These are phyloP conservation scores for Microascus cirrosus DNA, from an alignment of 2,329 filamentous ascomycete genomes.

Conservation along the genomic window DNA sequence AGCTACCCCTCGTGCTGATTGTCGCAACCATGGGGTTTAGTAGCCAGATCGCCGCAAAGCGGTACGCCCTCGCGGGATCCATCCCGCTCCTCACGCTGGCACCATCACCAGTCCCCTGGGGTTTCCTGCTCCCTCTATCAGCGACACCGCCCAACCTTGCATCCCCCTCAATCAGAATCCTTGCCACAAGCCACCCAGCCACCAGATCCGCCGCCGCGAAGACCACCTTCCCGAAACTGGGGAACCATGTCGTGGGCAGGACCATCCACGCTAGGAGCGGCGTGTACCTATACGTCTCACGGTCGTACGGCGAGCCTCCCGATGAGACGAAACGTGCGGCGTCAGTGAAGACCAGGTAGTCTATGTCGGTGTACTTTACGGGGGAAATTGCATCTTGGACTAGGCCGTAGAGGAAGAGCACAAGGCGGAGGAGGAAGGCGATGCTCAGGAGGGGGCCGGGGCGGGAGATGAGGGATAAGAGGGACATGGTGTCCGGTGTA, in stretches of 20 bases:
- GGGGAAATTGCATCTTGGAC: constrained; percentile 88
- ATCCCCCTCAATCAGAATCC: constrained; percentile 17
- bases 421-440: constrained; percentile 53
- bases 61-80: constrained; percentile 45
- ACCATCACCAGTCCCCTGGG: neutral
- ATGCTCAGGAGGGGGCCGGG: constrained; percentile 35
- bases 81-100: constrained; percentile 29
- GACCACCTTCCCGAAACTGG: constrained; percentile 77
- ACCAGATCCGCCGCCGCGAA: constrained; percentile 78
- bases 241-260: constrained; percentile 62
- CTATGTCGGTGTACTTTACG: constrained; percentile 97
- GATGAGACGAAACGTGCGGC: constrained; percentile 63
- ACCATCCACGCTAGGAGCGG: constrained; percentile 88
- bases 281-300: constrained; percentile 95
- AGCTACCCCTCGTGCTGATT: constrained; percentile 90
- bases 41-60: constrained; percentile 80
- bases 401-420: constrained; percentile 75
- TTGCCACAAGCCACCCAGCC: constrained; percentile 43
- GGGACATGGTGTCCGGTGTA: constrained; percentile 2
- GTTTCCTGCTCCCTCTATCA: neutral
- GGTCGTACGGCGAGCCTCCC: constrained; percentile 65
- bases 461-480: constrained; percentile 5
- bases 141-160: neutral
- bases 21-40: constrained; percentile 97
- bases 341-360: constrained; percentile 97